Percentiles rank a stretch among this genome's conserved stretches.
These are phyloP conservation scores for Sporisorium scitamineum DNA, from an alignment of 1,284 basidiomycete genomes.

Conservation along the genomic window DNA sequence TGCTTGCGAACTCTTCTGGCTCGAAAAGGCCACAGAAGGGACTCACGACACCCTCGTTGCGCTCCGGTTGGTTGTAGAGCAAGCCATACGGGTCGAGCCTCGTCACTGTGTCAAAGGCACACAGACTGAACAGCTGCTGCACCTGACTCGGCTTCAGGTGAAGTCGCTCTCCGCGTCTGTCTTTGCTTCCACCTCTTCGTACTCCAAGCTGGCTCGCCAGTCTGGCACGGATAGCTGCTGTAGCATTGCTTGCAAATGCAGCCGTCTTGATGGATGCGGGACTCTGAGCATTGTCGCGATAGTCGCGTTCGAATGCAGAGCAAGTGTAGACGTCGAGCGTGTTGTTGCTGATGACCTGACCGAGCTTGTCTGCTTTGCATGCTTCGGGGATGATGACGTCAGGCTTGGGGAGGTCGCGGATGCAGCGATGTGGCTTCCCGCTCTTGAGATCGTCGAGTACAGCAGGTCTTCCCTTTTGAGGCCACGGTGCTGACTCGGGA, in stretches of 20 bases:
- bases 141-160: conserved; percentile 30
- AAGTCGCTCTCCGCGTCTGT: conserved; percentile 27
- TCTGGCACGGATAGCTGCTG: conserved; percentile 13
- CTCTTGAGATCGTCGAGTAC: conserved; percentile 23
- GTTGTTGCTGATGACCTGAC: conserved; percentile 36
- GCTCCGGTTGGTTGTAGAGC: conserved; percentile 7
- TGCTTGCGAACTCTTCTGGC: conserved; percentile 20
- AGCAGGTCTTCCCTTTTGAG: conserved; percentile 32
- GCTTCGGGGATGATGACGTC: conserved; percentile 50
- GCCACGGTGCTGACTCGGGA: conserved; percentile 46
- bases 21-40: conserved; percentile 37
- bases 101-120: conserved; percentile 49
- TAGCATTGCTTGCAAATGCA: conserved; percentile 30
- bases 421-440: conserved; percentile 31
- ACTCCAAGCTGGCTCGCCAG: conserved; percentile 31
- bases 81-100: conserved; percentile 39
- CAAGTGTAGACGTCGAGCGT: conserved; percentile 54
- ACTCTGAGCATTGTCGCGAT: conserved; percentile 37
- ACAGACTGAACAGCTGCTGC: conserved; percentile 44
- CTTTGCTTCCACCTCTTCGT: conserved; percentile 24
- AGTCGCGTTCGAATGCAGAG: conserved; percentile 28
- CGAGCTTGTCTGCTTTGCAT: conserved; percentile 35
- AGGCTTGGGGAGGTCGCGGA: conserved; percentile 31
- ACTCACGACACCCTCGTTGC: conserved; percentile 27
- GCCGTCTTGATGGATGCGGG: conserved; percentile 18